Evolutionary conservation across 257 asterid genomes (phyloP).

Genomic region (Solanum clarkiae): DNA sequence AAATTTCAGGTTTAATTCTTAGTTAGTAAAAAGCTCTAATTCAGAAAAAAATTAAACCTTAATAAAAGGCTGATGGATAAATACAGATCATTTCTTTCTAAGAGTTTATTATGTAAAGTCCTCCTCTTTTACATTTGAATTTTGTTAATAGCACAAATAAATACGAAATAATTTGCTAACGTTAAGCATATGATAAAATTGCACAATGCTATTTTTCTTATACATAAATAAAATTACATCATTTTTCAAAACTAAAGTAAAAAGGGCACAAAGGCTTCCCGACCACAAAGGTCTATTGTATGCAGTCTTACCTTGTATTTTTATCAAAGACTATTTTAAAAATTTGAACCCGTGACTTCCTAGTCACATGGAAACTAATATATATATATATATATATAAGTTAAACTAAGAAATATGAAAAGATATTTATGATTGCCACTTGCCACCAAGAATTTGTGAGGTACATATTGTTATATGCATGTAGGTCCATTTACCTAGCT

Average conservation of each 20-base stretch:
- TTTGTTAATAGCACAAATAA: background rate
- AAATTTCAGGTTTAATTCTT: background rate
- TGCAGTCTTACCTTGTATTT: too few species aligned
- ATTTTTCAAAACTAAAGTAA: background rate
- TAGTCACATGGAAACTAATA: too few species aligned
- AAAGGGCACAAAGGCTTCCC: background rate
- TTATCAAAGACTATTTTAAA: rapidly evolving
- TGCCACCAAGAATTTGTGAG: background rate
- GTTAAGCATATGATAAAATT: background rate
- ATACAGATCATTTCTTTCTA: background rate
- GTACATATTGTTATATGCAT: background rate
- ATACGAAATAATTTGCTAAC: background rate
- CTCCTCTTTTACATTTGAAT: background rate
- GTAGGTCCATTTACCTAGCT: background rate
- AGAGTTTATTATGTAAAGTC: background rate
- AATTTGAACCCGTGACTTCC: too few species aligned
- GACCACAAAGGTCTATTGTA: too few species aligned
- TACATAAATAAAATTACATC: background rate
- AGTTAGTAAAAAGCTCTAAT: background rate
- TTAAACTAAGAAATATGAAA: background rate
- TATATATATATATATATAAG: background rate
- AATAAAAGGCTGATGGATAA: background rate
- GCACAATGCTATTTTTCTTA: background rate
- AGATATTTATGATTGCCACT: background rate
- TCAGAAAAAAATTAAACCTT: background rate